Evolutionary conservation across 2,329 filamentous ascomycete genomes (phyloP).

Genomic region (Dryadomyces quercivorus): DNA sequence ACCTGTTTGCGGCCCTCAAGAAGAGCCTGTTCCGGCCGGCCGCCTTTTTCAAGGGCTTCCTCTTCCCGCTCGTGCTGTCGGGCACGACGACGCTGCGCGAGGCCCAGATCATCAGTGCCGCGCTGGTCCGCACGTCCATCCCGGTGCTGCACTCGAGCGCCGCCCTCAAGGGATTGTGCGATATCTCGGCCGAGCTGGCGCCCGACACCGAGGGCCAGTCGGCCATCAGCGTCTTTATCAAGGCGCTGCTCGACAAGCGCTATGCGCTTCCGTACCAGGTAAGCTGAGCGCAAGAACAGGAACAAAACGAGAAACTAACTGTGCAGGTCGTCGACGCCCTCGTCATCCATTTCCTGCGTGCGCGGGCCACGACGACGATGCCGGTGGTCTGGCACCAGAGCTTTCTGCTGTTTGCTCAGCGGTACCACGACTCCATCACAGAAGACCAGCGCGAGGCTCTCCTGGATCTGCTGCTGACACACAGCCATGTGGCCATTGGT

Average conservation of each 20-base stretch:
- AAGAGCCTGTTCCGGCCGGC: conserved; percentile 88
- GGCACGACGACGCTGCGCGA: conserved; percentile 88
- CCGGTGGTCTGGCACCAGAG: conserved; percentile 97
- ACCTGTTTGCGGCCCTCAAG: conserved; percentile 88
- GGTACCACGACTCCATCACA: conserved; percentile 90
- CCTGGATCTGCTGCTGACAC: conserved; percentile 70
- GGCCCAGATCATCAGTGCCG: conserved; percentile 80
- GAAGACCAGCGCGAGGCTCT: conserved; percentile 84
- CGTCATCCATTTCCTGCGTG: conserved; percentile 79
- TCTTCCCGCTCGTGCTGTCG: conserved; percentile 78
- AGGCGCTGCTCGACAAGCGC: conserved; percentile 86
- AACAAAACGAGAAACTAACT: background rate
- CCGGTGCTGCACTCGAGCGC: conserved; percentile 88
- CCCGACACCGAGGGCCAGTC: conserved; percentile 76
- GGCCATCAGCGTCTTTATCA: conserved; percentile 91
- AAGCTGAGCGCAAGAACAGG: background rate
- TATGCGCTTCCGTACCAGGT: conserved; percentile 93
- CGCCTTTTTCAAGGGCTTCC: conserved; percentile 87
- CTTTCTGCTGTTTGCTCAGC: conserved; percentile 79
- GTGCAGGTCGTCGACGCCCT: conserved; percentile 78
- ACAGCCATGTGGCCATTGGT: conserved; percentile 79
- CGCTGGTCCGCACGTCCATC: conserved; percentile 73
- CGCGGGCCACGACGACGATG: conserved; percentile 25
- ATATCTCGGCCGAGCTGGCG: conserved; percentile 86
- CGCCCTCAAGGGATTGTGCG: conserved; percentile 81